These are phyloP conservation scores for Tetradesmus obliquus DNA, from an alignment of 139 green algal genomes.

Conservation along the genomic window DNA sequence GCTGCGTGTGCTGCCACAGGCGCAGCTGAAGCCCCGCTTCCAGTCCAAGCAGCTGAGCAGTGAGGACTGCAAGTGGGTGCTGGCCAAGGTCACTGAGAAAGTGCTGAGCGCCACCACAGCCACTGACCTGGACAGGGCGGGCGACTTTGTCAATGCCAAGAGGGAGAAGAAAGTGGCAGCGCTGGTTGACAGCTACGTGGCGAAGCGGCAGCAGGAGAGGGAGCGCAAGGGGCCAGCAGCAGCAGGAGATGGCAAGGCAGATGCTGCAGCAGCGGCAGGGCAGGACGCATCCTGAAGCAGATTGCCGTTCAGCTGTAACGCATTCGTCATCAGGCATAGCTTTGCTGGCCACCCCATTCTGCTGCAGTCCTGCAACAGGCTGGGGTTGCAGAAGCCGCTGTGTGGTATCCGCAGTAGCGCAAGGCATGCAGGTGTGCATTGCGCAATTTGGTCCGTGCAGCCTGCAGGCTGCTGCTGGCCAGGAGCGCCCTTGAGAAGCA, in stretches of 20 bases:
- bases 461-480: too few species aligned
- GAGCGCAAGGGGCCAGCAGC: not conserved
- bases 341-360: not conserved
- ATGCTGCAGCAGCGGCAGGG: not conserved
- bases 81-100: conserved; percentile 31
- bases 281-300: not conserved
- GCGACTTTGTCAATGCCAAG: conserved; percentile 19
- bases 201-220: not conserved
- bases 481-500: too few species aligned
- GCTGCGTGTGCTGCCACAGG: not conserved
- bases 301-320: not conserved
- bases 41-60: conserved; percentile 52
- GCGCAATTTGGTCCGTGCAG: not conserved
- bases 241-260: not conserved
- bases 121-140: not conserved
- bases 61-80: conserved; percentile 68
- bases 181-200: conserved; percentile 35
- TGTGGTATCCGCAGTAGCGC: not conserved
- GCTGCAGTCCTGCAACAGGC: not conserved
- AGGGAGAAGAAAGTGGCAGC: conserved; percentile 32
- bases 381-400: not conserved
- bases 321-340: too few species aligned
- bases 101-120: conserved; percentile 20
- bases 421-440: not conserved
- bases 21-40: conserved; percentile 53